phyloP scores from a whole-genome alignment of 805 yeast genomes.

The Pichia sporocuriosa region DNA sequence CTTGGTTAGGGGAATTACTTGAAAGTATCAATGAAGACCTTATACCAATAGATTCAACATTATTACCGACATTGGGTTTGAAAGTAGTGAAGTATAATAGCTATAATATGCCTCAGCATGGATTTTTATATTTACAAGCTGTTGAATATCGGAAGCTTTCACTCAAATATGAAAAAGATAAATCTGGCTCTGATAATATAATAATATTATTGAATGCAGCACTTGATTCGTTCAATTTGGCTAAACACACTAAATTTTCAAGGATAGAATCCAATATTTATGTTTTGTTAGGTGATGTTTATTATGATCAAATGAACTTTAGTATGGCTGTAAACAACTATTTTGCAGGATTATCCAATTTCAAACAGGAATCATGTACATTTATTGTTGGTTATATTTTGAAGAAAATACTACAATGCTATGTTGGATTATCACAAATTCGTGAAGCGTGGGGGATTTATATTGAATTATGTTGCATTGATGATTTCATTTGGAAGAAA shows the following conservation, averaged over 20 bases:
- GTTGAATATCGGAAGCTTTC: constrained; percentile 13
- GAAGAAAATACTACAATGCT: constrained; percentile 35
- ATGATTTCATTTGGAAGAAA: neutral
- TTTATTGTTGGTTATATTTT: constrained; percentile 29
- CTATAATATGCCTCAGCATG: constrained; percentile 36
- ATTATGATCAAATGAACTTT: constrained; percentile 28
- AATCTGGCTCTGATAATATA: constrained; percentile 7
- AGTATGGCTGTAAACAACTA: constrained; percentile 38
- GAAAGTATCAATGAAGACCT: constrained; percentile 27
- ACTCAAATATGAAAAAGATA: neutral
- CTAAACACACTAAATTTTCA: constrained; percentile 29
- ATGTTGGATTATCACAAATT: constrained; percentile 25
- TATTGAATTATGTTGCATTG: constrained; percentile 25
- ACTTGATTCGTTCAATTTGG: constrained; percentile 31
- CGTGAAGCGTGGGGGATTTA: constrained; percentile 30
- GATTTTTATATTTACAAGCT: constrained; percentile 36
- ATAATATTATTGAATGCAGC: constrained; percentile 31
- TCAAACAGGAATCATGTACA: constrained; percentile 39
- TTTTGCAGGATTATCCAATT: constrained; percentile 31
- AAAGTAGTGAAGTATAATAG: constrained; percentile 14
- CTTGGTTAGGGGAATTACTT: constrained; percentile 57
- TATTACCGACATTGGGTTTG: constrained; percentile 26
- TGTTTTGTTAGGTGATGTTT: constrained; percentile 47
- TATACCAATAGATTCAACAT: constrained; percentile 32
- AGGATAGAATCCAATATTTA: constrained; percentile 38